Evolutionary conservation across 2,329 filamentous ascomycete species (phyloP), one percentile per base, ranked within the genome.

Genomic region (Talaromyces piceae): DNA sequence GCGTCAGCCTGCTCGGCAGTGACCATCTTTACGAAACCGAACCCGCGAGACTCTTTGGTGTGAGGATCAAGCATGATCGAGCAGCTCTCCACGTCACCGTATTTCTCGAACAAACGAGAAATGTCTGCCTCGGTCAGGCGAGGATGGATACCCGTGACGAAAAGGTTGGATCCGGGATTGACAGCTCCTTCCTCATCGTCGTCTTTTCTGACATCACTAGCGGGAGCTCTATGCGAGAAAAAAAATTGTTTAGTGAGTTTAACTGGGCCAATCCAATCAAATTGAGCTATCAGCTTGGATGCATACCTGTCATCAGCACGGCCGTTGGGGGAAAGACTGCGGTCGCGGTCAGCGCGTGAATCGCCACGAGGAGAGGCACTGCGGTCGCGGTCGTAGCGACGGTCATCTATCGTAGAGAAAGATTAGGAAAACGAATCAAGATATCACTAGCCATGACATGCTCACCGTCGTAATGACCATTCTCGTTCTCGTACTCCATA

Each of bases 61-160:
- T 98, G 93, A 56, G 93, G 93, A 67, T 98, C 93, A 66, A 91
- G 84, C 93, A 98, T 98, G 76, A 98, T 98, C 72, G 96, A 94
- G 77, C 91, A 97, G 75, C 94, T 97, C 76, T 97, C 91, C 48
- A 98, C 93, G 68, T 95, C 90, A 61, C 93, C 93, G 65, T 97
- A 97, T 75, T 97, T 98, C 75, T 96, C 90, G 67, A 98, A 98
- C 59, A 98, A 84, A 69, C 90, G 90, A 50, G 87, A 87, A 56
- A 98, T 88, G 67, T 97, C 93, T 13, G 84, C 81, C 71, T 98
- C 93, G 45, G 81, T 84, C 59, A 98, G 81, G 63, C 88, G 87
- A 52, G 93, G 93, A 70, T 97, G 90, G 59, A 98, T 98, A 62
- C 93, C 93, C 57, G 93, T 98, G 59, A 98, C 93, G 71, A 98